Percentiles rank a stretch among this genome's conserved stretches.
phyloP scores from a whole-genome alignment of 1,284 basidiomycete genomes.

The Uromyces viciae-fabae region DNA sequence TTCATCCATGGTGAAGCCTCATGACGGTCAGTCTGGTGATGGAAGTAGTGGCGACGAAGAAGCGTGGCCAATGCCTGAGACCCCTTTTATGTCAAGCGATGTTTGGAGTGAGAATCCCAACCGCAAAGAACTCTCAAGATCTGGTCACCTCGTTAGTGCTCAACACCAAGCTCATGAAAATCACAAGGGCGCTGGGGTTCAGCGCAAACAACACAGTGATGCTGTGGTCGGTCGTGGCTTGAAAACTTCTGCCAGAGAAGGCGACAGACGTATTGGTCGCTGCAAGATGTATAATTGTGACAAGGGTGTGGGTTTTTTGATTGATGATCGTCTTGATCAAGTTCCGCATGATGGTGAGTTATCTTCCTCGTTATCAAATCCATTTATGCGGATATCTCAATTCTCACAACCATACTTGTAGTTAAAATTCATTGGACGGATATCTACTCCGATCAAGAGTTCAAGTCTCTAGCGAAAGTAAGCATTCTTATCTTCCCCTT shows the following conservation, averaged over 20 bases:
- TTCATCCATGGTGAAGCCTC: neutral
- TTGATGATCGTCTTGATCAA: constrained; percentile 35
- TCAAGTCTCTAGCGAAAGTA: constrained; percentile 44
- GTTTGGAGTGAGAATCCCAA: neutral
- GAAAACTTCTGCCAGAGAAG: constrained; percentile 29
- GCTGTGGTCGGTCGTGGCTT: neutral
- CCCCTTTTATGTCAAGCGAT: constrained; percentile 35
- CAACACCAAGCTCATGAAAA: neutral
- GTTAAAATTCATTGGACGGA: constrained; percentile 45
- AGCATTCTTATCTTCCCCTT: neutral
- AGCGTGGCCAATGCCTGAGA: constrained; percentile 39
- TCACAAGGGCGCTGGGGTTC: neutral
- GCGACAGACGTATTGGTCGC: constrained; percentile 37
- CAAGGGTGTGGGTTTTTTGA: constrained; percentile 44
- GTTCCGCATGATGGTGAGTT: constrained; percentile 41
- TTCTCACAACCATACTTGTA: neutral
- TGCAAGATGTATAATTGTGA: constrained; percentile 46
- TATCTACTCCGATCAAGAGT: constrained; percentile 43
- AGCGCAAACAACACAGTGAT: constrained; percentile 6
- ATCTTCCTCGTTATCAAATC: neutral
- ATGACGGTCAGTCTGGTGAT: constrained; percentile 34
- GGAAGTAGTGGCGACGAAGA: constrained; percentile 43
- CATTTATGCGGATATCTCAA: neutral
- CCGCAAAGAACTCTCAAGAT: neutral
- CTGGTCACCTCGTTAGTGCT: neutral